Percentiles rank a stretch among this genome's conserved stretches.
Evolutionary conservation across 2,329 filamentous ascomycete species (phyloP).

Genomic region (Calonectria pseudoturangicola): DNA sequence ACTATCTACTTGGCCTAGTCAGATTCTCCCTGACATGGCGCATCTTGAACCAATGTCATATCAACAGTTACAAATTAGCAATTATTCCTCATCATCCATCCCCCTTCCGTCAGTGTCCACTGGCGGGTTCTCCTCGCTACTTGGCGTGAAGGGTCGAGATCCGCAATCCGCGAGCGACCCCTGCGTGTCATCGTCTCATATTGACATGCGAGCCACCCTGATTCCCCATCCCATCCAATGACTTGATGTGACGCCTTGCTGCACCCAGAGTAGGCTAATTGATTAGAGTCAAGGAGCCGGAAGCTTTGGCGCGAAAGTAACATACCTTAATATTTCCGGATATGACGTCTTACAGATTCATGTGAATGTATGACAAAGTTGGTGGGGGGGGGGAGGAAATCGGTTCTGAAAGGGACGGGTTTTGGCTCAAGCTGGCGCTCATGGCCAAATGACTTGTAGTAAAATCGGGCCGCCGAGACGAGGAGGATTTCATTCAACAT

Average conservation of each 20-base stretch:
- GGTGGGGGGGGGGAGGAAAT: too few relatives aligned
- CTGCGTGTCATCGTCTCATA: constrained; percentile 38
- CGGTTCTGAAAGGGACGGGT: background rate
- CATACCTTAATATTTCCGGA: constrained; percentile 20
- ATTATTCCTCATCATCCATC: constrained; percentile 28
- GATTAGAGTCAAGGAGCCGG: constrained; percentile 17
- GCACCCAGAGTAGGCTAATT: constrained; percentile 23
- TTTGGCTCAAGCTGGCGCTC: background rate
- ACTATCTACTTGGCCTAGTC: constrained; percentile 34
- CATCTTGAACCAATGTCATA: constrained; percentile 26
- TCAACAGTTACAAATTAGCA: constrained; percentile 23
- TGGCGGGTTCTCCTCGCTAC: background rate
- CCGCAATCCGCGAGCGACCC: constrained; percentile 12
- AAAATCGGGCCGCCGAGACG: background rate
- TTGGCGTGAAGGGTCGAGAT: background rate
- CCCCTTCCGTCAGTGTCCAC: background rate
- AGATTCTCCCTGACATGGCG: constrained; percentile 24
- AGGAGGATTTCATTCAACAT: background rate
- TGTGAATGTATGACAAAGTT: background rate
- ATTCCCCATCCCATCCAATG: background rate
- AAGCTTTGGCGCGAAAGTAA: background rate
- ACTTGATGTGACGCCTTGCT: constrained; percentile 26
- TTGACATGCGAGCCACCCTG: constrained; percentile 29
- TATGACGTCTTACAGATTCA: background rate
- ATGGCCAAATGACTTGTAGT: background rate